Conservation (phyloP, 192 early-diverging fungal genomes). For the Coemansia sp. region DNA sequence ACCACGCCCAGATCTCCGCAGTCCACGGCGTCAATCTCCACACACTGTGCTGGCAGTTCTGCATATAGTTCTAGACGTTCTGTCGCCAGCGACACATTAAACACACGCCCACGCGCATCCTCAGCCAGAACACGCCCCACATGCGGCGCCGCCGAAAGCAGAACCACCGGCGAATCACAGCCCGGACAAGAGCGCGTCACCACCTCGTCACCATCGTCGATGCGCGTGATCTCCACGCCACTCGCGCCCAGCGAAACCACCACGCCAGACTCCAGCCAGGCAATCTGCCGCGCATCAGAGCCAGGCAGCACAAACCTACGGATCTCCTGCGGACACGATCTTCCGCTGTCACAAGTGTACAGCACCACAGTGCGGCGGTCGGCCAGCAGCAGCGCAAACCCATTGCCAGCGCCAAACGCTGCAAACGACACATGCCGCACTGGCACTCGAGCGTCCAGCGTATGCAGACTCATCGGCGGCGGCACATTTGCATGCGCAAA, state of each 20-base stretch:
- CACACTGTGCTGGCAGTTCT: constrained; percentile 18
- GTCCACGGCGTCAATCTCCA: constrained; percentile 33
- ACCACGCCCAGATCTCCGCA: neutral
- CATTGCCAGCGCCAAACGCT: constrained; percentile 61
- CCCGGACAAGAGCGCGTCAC: neutral
- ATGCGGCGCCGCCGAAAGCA: constrained; percentile 7
- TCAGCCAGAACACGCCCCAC: constrained; percentile 39
- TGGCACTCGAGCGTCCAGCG: constrained; percentile 4
- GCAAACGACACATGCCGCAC: constrained; percentile 66
- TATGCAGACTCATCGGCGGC: constrained; percentile 81
- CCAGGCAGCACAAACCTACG: neutral
- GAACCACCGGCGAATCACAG: constrained; percentile 14
- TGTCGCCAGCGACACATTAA: constrained; percentile 15
- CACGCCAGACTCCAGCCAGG: constrained; percentile 57
- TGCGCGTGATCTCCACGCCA: neutral
- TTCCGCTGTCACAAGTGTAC: constrained; percentile 4
- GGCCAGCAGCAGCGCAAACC: constrained; percentile 69
- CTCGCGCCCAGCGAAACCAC: constrained; percentile 57
- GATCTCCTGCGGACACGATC: constrained; percentile 9
- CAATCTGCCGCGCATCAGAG: constrained; percentile 64
- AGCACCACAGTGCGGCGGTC: constrained; percentile 50
- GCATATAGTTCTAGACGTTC: constrained; percentile 1
- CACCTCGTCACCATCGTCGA: neutral
- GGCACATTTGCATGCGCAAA: constrained; percentile 78
- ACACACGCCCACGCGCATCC: constrained; percentile 43